phyloP scores from a whole-genome alignment of 306 rosid species.

The Carpinus viminea region DNA sequence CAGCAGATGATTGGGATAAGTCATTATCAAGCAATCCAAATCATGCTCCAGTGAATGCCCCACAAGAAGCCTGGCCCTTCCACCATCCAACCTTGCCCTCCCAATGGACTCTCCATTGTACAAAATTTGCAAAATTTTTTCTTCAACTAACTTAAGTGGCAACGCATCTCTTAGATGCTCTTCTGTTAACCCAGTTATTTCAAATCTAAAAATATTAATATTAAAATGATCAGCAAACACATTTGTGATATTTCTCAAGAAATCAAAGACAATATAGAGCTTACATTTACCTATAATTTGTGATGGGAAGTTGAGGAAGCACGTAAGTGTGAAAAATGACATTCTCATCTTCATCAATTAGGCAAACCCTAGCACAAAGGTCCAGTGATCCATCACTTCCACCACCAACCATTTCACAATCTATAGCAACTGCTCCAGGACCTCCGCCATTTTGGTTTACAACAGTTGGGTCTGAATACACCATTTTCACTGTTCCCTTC shows the following conservation, averaged over 20 bases:
- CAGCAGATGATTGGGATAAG: conserved; percentile 66
- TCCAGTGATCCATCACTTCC: conserved; percentile 86
- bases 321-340: conserved; percentile 67
- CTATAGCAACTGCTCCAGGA: conserved; percentile 61
- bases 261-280: conserved; percentile 17
- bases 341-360: conserved; percentile 77
- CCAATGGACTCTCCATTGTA: conserved; percentile 62
- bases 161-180: conserved; percentile 69
- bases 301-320: conserved; percentile 56
- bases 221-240: conserved; percentile 5
- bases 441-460: conserved; percentile 26
- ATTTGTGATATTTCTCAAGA: conserved; percentile 11
- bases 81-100: conserved; percentile 58
- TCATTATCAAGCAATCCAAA: conserved; percentile 66
- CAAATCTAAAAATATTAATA: conserved; percentile 53
- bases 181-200: conserved; percentile 71
- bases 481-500: conserved; percentile 49
- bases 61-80: conserved; percentile 80
- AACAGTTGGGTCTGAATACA: conserved; percentile 28
- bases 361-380: conserved; percentile 77
- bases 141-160: conserved; percentile 65
- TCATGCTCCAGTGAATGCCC: conserved; percentile 78
- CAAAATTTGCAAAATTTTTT: conserved; percentile 61
- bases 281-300: conserved; percentile 62
- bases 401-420: conserved; percentile 92